A percentile compares a stretch with the other conserved stretches of the same genome.
These are phyloP conservation scores for Colletotrichum sp. DNA, from an alignment of 2,329 filamentous ascomycete species.

Conservation along the genomic window DNA sequence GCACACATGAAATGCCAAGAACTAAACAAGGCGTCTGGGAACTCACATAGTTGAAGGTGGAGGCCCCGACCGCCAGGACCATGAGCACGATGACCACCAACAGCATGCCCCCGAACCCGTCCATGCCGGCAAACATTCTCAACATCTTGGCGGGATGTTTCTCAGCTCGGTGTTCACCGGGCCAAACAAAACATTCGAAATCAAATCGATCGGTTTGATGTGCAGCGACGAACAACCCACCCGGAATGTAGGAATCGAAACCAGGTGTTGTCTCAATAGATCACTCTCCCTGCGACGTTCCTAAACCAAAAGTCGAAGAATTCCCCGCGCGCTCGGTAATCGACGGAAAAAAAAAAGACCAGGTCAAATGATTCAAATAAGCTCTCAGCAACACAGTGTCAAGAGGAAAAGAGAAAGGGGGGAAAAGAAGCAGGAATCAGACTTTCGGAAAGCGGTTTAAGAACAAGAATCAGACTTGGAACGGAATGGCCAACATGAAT, in stretches of 20 bases:
- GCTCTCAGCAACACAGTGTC: neutral
- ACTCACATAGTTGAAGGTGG: slow-evolving; percentile 19
- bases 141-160: slow-evolving; percentile 6
- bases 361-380: neutral
- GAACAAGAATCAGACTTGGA: neutral
- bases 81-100: slow-evolving; percentile 16
- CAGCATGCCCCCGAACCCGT: slow-evolving; percentile 2
- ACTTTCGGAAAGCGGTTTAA: neutral
- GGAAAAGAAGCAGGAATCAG: neutral
- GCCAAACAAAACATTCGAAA: neutral
- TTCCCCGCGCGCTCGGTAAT: neutral
- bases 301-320: neutral
- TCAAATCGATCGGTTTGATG: neutral
- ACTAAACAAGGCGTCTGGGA: neutral
- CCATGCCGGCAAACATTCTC: slow-evolving; percentile 16
- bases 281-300: neutral
- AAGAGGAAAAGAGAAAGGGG: neutral
- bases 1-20: neutral
- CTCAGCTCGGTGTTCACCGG: neutral
- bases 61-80: slow-evolving; percentile 14
- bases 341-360: neutral
- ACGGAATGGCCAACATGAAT: neutral
- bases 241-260: neutral
- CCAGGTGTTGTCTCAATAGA: neutral
- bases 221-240: neutral